These are phyloP conservation scores for Pseudopyricularia cyperi DNA, from an alignment of 2,329 filamentous ascomycete genomes.

Conservation along the genomic window DNA sequence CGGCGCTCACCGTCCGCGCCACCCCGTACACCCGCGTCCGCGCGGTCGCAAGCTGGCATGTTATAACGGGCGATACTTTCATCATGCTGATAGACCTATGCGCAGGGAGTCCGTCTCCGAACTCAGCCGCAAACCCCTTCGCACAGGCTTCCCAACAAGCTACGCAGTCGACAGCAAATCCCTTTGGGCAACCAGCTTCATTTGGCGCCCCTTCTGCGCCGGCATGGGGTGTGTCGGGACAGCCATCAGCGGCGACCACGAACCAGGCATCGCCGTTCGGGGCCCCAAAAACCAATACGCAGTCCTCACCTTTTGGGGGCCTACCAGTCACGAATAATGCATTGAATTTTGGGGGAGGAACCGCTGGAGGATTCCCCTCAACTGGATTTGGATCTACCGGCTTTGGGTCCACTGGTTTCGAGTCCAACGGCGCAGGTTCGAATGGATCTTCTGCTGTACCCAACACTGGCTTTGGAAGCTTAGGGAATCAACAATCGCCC, in stretches of 20 bases:
- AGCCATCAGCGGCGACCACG: neutral
- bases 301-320: neutral
- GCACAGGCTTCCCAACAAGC: neutral
- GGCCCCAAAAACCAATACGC: neutral
- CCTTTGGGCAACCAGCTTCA: neutral
- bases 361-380: neutral
- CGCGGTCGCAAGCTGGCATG: neutral
- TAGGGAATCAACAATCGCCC: neutral
- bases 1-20: neutral
- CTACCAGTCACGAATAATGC: neutral
- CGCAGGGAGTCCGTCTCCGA: slow-evolving; percentile 4
- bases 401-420: neutral
- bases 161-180: neutral
- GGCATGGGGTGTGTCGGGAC: neutral
- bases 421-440: neutral
- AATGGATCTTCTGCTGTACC: neutral
- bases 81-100: neutral
- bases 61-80: neutral
- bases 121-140: slow-evolving; percentile 2
- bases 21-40: neutral
- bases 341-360: neutral
- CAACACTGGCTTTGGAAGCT: neutral
- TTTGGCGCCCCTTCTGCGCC: neutral
- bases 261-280: neutral
- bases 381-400: neutral